A percentile compares a stretch with the other conserved stretches of the same genome.
Evolutionary conservation across 1,284 basidiomycete genomes (phyloP).

Genomic region (Agaricales sp.): DNA sequence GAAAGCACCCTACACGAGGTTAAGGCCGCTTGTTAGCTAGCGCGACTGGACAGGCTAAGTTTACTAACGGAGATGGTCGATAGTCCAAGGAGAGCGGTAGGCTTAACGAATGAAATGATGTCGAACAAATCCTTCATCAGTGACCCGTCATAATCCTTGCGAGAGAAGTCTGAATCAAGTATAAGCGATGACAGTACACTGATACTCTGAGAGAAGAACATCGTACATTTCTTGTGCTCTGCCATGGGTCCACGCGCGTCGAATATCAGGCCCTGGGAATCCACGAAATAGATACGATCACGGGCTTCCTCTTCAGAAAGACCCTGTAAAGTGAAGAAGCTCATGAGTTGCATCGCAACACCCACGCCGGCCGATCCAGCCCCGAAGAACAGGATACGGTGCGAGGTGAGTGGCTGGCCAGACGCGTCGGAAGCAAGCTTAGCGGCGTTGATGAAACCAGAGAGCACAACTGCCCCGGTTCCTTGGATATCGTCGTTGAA

Average conservation of each 20-base stretch:
- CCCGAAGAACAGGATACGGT: constrained; percentile 87
- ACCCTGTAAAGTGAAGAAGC: constrained; percentile 79
- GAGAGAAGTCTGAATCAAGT: constrained; percentile 56
- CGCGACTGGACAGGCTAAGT: constrained; percentile 10
- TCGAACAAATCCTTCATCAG: constrained; percentile 71
- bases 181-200: too few relatives aligned
- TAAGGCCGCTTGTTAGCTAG: constrained; percentile 7
- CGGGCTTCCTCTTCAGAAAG: constrained; percentile 73
- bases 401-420: constrained; percentile 58
- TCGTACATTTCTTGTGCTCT: constrained; percentile 74
- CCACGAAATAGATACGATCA: constrained; percentile 73
- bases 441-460: constrained; percentile 86
- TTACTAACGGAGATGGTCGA: constrained; percentile 77
- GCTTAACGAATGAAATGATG: constrained; percentile 79
- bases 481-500: constrained; percentile 93
- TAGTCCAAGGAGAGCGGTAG: constrained; percentile 86
- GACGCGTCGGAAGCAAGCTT: constrained; percentile 67
- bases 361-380: constrained; percentile 86
- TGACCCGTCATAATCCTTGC: constrained; percentile 68
- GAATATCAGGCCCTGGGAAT: constrained; percentile 81
- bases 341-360: constrained; percentile 82
- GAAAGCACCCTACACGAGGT: constrained; percentile 56
- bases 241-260: constrained; percentile 62
- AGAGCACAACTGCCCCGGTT: constrained; percentile 86
- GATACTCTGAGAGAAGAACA: not conserved